Evolutionary conservation across 805 yeast genomes (phyloP).

Genomic region (Ogataea trehaloabstinens): DNA sequence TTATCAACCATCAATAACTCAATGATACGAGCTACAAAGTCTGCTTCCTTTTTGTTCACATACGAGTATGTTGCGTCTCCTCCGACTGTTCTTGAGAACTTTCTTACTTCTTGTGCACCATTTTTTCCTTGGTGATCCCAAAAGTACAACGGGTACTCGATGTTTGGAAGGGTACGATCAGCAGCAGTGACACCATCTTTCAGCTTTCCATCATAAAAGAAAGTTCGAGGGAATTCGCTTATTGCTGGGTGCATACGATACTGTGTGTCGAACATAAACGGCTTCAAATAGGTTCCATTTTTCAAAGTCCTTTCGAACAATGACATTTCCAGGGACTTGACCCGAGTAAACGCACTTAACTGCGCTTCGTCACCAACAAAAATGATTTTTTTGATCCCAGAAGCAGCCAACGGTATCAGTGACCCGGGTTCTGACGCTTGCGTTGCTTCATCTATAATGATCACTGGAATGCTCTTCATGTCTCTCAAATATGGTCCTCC

Average conservation of each 20-base stretch:
- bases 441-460: slow-evolving; percentile 77
- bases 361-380: slow-evolving; percentile 81
- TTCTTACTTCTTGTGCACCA: slow-evolving; percentile 43
- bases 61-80: slow-evolving; percentile 55
- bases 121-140: slow-evolving; percentile 53
- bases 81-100: slow-evolving; percentile 37
- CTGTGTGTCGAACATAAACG: slow-evolving; percentile 74
- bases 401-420: slow-evolving; percentile 66
- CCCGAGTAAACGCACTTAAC: slow-evolving; percentile 67
- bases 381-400: slow-evolving; percentile 63
- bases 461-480: slow-evolving; percentile 50
- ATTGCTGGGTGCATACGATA: slow-evolving; percentile 97
- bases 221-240: slow-evolving; percentile 75
- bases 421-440: slow-evolving; percentile 75
- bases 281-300: slow-evolving; percentile 58
- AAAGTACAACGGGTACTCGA: slow-evolving; percentile 56
- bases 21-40: slow-evolving; percentile 44
- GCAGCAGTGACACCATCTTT: slow-evolving; percentile 64
- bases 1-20: slow-evolving; percentile 53
- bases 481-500: slow-evolving; percentile 64
- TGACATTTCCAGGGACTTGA: slow-evolving; percentile 64
- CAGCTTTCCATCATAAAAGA: slow-evolving; percentile 71
- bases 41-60: slow-evolving; percentile 53
- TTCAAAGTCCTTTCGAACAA: slow-evolving; percentile 63
- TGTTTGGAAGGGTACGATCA: slow-evolving; percentile 45